Conservation (phyloP, 2,329 filamentous ascomycete genomes). For the Aspergillus fructus region DNA sequence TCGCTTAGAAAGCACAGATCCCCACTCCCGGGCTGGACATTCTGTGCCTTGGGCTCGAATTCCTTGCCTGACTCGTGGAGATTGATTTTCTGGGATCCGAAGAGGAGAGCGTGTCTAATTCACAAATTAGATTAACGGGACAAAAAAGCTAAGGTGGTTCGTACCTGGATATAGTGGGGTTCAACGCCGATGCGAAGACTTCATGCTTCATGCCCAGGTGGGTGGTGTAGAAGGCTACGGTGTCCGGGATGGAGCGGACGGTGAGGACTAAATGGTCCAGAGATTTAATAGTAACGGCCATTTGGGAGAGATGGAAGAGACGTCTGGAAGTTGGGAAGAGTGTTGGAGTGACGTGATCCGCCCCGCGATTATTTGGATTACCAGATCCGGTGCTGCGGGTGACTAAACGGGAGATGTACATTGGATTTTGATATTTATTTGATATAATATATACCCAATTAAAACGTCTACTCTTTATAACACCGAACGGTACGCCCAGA, state of each 20-base stretch:
- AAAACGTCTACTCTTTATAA: not conserved
- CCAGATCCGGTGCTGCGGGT: too few species aligned
- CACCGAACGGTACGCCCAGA: not conserved
- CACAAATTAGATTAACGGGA: too few species aligned
- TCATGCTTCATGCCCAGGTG: not conserved
- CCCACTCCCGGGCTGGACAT: slow-evolving; percentile 56
- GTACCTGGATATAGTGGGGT: not conserved
- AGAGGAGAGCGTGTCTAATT: slow-evolving; percentile 52
- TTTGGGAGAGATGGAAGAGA: not conserved
- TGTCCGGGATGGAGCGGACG: not conserved
- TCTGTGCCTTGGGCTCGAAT: slow-evolving; percentile 59
- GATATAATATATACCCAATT: too few species aligned
- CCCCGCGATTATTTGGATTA: too few species aligned
- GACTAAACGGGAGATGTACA: too few species aligned
- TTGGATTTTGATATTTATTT: too few species aligned
- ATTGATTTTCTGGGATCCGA: slow-evolving; percentile 62
- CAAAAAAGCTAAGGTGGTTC: too few species aligned
- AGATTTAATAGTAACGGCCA: not conserved
- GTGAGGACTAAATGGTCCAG: not conserved
- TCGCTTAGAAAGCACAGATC: slow-evolving; percentile 62
- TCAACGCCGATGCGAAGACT: not conserved
- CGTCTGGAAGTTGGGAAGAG: not conserved
- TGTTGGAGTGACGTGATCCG: not conserved
- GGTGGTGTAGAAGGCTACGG: not conserved
- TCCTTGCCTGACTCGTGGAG: slow-evolving; percentile 59